Base-by-base conservation (phyloP, 2,329 filamentous ascomycete genomes). In the Hypoxylon sp. region DNA sequence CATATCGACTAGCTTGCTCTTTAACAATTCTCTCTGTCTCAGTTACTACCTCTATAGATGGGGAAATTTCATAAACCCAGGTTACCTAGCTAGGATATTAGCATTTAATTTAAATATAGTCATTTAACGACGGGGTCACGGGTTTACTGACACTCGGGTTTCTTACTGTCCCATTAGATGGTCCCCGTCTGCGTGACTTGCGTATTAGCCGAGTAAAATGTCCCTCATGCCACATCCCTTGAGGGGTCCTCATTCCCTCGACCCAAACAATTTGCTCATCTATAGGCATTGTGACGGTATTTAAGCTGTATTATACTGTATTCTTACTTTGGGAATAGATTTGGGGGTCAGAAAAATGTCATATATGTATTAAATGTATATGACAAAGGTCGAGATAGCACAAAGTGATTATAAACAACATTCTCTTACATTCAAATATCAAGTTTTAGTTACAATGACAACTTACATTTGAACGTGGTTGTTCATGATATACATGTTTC, bases 11-110 rank as follows among this genome's bases (percentile, higher is more conserved):
- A 1, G 45, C 45, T 13, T 49, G 11, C 45, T 49, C 45, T 49
- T 49, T 49, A 3, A n/a, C 45, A 28, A 49, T 28, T 3, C 21
- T n/a, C n/a, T 49, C 45, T 49, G 45, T 49, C 2, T 10, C 23
- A 28, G 2, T 17, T 28, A 49, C 14, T 17, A 49, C 11, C 4
- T 49, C 45, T 4, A 1, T 1, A 28, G 11, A 49, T 28, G n/a
- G 1, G 6, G 45, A 23, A 28, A 49, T 4, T 3, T 14, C 1
- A 17, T 25, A 11, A 17, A 28, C 14, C 45, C 45, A 49, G 17
- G 45, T 49, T 49, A 49, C 45, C 45, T 49, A 49, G 4, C 9
- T 2, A 48, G 5, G 21, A 19, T 28, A 48, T 48, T 28, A 48
- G 45, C 25, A 23, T 48, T 28, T 14, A 28, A 28, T 21, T 48